Base-by-base conservation (phyloP, 805 yeast species). In the Candida tallmaniae region DNA sequence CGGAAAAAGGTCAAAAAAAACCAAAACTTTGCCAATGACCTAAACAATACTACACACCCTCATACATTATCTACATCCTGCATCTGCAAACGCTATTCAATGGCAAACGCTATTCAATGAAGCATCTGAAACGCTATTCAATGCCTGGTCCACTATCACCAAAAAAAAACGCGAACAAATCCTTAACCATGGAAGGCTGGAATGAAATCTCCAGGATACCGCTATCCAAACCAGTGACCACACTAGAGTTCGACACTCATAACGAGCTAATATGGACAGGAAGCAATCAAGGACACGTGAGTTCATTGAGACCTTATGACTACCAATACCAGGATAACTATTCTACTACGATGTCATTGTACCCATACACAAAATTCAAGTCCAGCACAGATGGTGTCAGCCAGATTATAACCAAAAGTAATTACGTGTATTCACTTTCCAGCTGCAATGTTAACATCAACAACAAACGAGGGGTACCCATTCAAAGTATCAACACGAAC, bases 181-280 rank as follows among this genome's bases (percentile, higher is more conserved):
- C 20, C 23, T n/a, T n/a, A n/a, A n/a, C n/a, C n/a, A 70, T 71
- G 76, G 76, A 71, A 44, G 73, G 74, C 36, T 71, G 76, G 76
- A 62, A 56, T 48, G 75, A 71, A 56, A 70, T 67, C 54, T 40
- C 39, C 12, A 41, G 51, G 34, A 25, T 44, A 15, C 17, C 41
- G 17, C 19, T 32, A 6, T 15, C 21, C 6, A 28, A 29, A 15
- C 26, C 32, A 4, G 48, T 64, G 27, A 39, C 65, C 9, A 31
- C 67, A 6, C 40, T 64, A 11, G 42, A 40, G 33, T 88, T 88
- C 54, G 96, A 89, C 58, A 70, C 70, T 23, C 60, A 71, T n/a
- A 74, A 78, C 39, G 93, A 89, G 46, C 62, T 93, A 29, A 52
- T 89, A 2, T 90, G 97, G 97, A 69, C 80, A 1, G 95, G 95